Evolutionary conservation across 176 grass and related monocot genomes (phyloP).

Genomic region (Cenchrus fungigraminus): DNA sequence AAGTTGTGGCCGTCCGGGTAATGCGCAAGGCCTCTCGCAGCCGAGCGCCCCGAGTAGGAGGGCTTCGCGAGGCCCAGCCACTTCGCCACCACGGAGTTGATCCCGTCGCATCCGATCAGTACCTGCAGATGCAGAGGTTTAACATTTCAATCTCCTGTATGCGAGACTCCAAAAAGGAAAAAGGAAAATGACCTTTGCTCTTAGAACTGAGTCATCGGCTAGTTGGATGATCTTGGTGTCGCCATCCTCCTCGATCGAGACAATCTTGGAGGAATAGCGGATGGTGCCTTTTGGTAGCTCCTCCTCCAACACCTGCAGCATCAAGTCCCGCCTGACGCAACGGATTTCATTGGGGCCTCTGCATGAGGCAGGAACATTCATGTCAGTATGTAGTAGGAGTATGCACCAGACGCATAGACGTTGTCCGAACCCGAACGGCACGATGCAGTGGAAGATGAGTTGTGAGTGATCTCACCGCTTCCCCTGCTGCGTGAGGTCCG

Average conservation of each 20-base stretch:
- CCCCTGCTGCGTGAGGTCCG: slow-evolving; percentile 27
- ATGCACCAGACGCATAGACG: neutral
- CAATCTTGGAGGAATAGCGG: slow-evolving; percentile 80
- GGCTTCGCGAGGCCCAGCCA: slow-evolving; percentile 59
- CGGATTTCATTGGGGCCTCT: slow-evolving; percentile 54
- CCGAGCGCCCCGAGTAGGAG: slow-evolving; percentile 46
- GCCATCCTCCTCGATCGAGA: slow-evolving; percentile 54
- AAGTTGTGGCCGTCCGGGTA: slow-evolving; percentile 58
- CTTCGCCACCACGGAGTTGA: slow-evolving; percentile 79
- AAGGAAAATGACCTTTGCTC: slow-evolving; percentile 11
- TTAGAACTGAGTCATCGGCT: slow-evolving; percentile 57
- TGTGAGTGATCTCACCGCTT: neutral
- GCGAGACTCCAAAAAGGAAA: too few species aligned
- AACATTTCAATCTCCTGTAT: neutral
- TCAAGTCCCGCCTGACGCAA: slow-evolving; percentile 58
- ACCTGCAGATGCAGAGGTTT: slow-evolving; percentile 41
- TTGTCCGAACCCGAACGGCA: neutral
- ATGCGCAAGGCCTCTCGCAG: slow-evolving; percentile 56
- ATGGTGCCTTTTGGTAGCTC: slow-evolving; percentile 64
- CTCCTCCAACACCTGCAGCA: slow-evolving; percentile 54
- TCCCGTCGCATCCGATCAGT: slow-evolving; percentile 66
- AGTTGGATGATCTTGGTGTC: slow-evolving; percentile 65
- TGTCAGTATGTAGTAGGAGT: neutral
- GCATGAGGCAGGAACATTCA: neutral
- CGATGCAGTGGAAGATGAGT: neutral